Conservation (phyloP, 192 early-diverging fungal genomes). For the Glomus cerebriforme region DNA sequence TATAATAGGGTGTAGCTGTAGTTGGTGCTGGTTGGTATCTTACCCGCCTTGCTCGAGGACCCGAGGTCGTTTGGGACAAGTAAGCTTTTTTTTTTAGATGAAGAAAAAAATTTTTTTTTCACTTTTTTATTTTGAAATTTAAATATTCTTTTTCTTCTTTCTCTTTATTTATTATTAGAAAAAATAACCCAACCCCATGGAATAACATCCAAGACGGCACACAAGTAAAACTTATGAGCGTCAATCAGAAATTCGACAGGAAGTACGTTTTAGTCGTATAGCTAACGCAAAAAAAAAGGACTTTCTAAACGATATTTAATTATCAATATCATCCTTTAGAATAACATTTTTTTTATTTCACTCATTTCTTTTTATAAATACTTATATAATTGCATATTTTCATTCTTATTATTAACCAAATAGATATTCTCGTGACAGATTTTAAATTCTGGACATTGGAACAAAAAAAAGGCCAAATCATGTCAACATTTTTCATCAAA, state of each 20-base stretch:
- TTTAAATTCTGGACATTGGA: conserved; percentile 49
- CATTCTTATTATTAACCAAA: background rate
- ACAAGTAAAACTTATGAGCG: conserved; percentile 59
- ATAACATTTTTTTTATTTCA: no score
- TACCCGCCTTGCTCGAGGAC: conserved; percentile 57
- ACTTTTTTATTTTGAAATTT: background rate
- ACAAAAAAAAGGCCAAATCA: no score
- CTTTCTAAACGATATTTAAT: no score
- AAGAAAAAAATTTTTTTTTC: background rate
- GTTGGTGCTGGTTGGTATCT: conserved; percentile 54
- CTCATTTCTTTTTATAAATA: no score
- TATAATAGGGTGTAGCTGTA: conserved; percentile 32
- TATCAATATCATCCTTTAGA: no score
- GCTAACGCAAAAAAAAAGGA: background rate
- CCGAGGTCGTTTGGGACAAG: conserved; percentile 64
- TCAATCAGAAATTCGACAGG: conserved; percentile 61
- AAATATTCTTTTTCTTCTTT: no score
- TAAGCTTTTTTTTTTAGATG: conserved; percentile 27
- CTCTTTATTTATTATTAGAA: conserved; percentile 28
- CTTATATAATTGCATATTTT: no score
- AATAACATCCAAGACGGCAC: conserved; percentile 60
- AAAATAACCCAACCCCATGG: conserved; percentile 57
- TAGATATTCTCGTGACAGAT: conserved; percentile 53
- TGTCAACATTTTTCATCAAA: no score
- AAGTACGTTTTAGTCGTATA: conserved; percentile 35